Percentiles rank a stretch among this genome's conserved stretches.
These are phyloP conservation scores for Apostasia shenzhenica DNA, from an alignment of 106 monocot genomes.

Conservation along the genomic window DNA sequence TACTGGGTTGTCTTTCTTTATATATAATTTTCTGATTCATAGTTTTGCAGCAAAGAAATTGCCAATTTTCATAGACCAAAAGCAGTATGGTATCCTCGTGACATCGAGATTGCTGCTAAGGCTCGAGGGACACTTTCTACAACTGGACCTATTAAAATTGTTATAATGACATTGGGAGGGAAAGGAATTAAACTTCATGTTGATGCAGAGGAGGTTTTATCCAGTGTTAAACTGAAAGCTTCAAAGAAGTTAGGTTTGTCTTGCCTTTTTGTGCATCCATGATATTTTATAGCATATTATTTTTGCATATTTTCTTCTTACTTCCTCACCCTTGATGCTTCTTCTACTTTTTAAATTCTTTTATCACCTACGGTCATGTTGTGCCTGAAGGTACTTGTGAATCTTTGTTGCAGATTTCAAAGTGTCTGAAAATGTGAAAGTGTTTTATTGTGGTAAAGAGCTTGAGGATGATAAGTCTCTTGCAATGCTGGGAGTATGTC, in stretches of 20 bases:
- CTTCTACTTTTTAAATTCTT: slow-evolving; percentile 2
- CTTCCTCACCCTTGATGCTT: neutral
- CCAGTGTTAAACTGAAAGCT: slow-evolving; percentile 52
- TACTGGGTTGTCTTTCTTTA: too few species aligned
- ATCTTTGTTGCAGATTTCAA: slow-evolving; percentile 57
- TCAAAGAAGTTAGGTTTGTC: slow-evolving; percentile 86
- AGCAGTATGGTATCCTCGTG: slow-evolving; percentile 88
- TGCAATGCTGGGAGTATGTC: slow-evolving; percentile 51
- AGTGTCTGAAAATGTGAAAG: slow-evolving; percentile 55
- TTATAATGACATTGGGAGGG: slow-evolving; percentile 62
- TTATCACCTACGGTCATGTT: neutral
- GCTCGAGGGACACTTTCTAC: slow-evolving; percentile 31
- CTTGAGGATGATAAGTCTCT: slow-evolving; percentile 72
- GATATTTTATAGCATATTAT: neutral
- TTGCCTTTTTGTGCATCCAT: slow-evolving; percentile 4
- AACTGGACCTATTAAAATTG: slow-evolving; percentile 58
- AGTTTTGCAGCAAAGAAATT: slow-evolving; percentile 77
- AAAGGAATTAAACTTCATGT: slow-evolving; percentile 64
- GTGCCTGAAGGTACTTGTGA: neutral
- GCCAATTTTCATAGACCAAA: slow-evolving; percentile 93
- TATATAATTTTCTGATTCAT: neutral
- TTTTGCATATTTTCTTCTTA: neutral
- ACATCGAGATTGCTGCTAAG: slow-evolving; percentile 59
- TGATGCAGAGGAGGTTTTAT: slow-evolving; percentile 58
- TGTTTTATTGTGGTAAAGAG: slow-evolving; percentile 72